phyloP scores from a whole-genome alignment of 805 yeast genomes.

The Komagataella populi region DNA sequence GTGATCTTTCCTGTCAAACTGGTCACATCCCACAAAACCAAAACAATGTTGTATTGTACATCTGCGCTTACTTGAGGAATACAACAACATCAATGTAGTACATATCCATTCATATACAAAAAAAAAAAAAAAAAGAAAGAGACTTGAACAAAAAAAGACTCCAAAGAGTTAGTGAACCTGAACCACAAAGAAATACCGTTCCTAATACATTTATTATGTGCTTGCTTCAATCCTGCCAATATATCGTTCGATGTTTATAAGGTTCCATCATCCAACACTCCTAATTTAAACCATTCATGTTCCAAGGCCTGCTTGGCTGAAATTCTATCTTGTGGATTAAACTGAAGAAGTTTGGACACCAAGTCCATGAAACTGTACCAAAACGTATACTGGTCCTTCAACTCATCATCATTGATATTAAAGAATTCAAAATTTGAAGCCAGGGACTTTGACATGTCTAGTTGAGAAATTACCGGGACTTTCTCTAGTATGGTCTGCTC shows the following conservation, averaged over 20 bases:
- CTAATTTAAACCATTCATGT: constrained; percentile 67
- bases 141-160: not conserved
- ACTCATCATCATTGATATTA: constrained; percentile 18
- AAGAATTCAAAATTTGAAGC: constrained; percentile 11
- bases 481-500: constrained; percentile 13
- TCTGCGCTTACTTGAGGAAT: not conserved
- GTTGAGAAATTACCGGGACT: constrained; percentile 14
- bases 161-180: not conserved
- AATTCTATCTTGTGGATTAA: constrained; percentile 35
- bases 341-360: constrained; percentile 31
- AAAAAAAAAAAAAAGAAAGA: not conserved
- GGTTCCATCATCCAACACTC: constrained; percentile 43
- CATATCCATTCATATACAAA: not conserved
- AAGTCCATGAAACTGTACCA: constrained; percentile 67
- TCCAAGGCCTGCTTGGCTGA: constrained; percentile 40
- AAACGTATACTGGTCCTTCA: constrained; percentile 50
- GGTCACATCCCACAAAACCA: not conserved
- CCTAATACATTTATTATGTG: not conserved
- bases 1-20: not conserved
- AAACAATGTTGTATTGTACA: not conserved
- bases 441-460: constrained; percentile 10
- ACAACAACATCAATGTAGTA: not conserved
- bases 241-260: not conserved
- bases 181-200: not conserved
- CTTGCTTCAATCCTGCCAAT: not conserved